Evolutionary conservation across 2,329 filamentous ascomycete genomes (phyloP).

Genomic region (Aureobasidium zeae): DNA sequence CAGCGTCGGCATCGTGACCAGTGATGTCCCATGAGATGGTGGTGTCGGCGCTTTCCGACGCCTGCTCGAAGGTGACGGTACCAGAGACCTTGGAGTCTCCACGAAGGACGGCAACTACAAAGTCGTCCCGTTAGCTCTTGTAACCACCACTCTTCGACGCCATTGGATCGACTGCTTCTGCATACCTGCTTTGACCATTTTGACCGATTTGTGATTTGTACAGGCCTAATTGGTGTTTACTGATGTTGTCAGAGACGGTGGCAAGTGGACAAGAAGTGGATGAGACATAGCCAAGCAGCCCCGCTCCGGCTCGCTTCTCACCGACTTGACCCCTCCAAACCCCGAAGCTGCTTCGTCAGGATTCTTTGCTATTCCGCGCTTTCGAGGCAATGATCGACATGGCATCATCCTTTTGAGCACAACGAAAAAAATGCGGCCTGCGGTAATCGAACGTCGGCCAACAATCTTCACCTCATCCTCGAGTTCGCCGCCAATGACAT

Average conservation of each 20-base stretch:
- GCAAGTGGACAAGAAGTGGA: constrained; percentile 1
- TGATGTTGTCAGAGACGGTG: neutral
- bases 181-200: constrained; percentile 98
- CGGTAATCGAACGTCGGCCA: too few species aligned
- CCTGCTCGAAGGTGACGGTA: constrained; percentile 92
- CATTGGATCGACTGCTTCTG: constrained; percentile 8
- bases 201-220: constrained; percentile 58
- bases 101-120: constrained; percentile 86
- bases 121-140: constrained; percentile 1
- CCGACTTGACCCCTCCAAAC: neutral
- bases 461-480: neutral
- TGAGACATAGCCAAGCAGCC: constrained; percentile 1
- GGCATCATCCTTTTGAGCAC: too few species aligned
- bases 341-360: neutral
- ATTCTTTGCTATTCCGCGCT: too few species aligned
- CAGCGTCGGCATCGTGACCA: constrained; percentile 86
- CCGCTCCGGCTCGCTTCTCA: neutral
- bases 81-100: constrained; percentile 94
- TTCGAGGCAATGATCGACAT: too few species aligned
- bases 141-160: neutral
- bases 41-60: constrained; percentile 69
- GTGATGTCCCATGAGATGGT: constrained; percentile 86
- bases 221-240: constrained; percentile 1
- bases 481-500: neutral
- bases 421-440: too few species aligned